phyloP scores from a whole-genome alignment of 139 green algal genomes.

The Coelastrella sp. region DNA sequence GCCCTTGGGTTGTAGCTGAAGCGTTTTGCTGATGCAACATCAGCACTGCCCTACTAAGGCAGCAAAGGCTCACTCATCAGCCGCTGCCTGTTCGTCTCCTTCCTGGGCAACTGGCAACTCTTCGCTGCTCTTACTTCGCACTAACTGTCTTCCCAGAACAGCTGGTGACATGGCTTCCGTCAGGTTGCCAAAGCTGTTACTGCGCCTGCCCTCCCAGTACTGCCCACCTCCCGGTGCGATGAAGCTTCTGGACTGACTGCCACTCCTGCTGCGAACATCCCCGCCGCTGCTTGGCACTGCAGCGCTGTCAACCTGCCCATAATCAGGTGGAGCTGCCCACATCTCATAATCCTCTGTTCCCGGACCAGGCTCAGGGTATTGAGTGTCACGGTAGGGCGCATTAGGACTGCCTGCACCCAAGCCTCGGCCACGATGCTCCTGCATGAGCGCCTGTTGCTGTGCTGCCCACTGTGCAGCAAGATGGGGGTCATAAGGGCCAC shows the following conservation, averaged over 20 bases:
- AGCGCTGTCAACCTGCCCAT: not conserved
- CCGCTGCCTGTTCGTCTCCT: not conserved
- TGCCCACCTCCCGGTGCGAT: conserved; percentile 35
- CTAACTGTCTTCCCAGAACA: not conserved
- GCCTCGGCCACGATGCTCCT: not conserved
- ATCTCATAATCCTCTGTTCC: conserved; percentile 35
- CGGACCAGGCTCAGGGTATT: not conserved
- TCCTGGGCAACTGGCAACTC: not conserved
- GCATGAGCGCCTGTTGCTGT: not conserved
- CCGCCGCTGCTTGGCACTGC: not conserved
- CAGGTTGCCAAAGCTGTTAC: conserved; percentile 48
- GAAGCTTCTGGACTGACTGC: conserved; percentile 16
- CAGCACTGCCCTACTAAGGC: no score
- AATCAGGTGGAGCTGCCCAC: conserved; percentile 39
- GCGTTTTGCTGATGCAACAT: no score
- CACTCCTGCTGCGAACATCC: not conserved
- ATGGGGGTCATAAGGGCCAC: not conserved
- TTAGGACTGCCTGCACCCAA: not conserved
- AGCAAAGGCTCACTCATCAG: no score
- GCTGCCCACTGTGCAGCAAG: not conserved
- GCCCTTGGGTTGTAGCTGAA: no score
- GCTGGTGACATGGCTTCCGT: not conserved
- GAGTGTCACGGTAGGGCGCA: not conserved
- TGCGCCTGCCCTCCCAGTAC: conserved; percentile 26
- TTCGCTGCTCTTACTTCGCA: conserved; percentile 32